phyloP scores from a whole-genome alignment of 2,329 filamentous ascomycete species.

The Alternaria panax region DNA sequence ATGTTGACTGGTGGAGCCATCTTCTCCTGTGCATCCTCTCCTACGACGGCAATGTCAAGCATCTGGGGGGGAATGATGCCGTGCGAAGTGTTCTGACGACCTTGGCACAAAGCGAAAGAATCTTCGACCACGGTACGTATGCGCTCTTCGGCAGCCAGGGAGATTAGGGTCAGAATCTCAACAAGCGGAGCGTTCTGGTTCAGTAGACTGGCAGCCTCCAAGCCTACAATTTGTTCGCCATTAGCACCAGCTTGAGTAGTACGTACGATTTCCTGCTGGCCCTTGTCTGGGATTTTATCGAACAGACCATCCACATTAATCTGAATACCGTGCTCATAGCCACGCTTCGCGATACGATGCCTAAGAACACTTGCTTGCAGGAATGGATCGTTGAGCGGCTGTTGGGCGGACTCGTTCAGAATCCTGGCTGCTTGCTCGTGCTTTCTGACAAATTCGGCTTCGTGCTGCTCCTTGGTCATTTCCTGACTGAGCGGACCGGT shows the following conservation, averaged over 20 bases:
- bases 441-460: constrained; percentile 69
- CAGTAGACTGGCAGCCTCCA: constrained; percentile 66
- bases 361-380: constrained; percentile 68
- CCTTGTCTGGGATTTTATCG: constrained; percentile 48
- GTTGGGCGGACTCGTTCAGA: constrained; percentile 66
- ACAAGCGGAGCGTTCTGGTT: constrained; percentile 74
- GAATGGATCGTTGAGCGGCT: constrained; percentile 78
- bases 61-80: constrained; percentile 80
- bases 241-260: constrained; percentile 64
- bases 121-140: constrained; percentile 80
- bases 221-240: constrained; percentile 66
- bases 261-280: constrained; percentile 38
- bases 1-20: constrained; percentile 50
- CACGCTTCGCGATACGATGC: constrained; percentile 63
- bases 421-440: constrained; percentile 71
- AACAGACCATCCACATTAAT: constrained; percentile 66
- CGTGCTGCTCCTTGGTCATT: constrained; percentile 69
- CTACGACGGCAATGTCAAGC: constrained; percentile 70
- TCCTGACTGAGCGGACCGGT: constrained; percentile 59
- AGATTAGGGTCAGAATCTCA: constrained; percentile 83
- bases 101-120: constrained; percentile 72
- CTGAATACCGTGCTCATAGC: constrained; percentile 65
- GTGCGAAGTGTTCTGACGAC: constrained; percentile 78
- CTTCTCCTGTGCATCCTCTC: constrained; percentile 52
- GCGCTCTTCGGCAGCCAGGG: constrained; percentile 82